Conservation (phyloP, 176 grass and related monocot species). For the Triticum turgidum region DNA sequence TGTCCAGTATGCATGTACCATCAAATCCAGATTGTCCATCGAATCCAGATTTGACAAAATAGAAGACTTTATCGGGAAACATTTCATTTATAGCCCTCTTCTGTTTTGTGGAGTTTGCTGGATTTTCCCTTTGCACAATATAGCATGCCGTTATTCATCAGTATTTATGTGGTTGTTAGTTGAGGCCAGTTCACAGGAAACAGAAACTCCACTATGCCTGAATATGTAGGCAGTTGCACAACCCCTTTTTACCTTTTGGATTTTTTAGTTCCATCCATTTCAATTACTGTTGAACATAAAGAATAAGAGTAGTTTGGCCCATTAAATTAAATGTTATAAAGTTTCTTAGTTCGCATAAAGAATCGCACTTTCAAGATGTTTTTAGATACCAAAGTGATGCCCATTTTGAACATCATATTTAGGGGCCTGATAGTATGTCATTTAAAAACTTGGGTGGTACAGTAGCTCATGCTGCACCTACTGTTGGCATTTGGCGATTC, state of each 20-base stretch:
- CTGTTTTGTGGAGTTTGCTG: not conserved
- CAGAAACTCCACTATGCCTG: not conserved
- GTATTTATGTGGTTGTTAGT: not conserved
- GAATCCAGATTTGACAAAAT: not conserved
- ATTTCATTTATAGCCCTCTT: not conserved
- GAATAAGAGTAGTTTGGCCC: not conserved
- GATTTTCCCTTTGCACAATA: not conserved
- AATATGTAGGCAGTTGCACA: not conserved
- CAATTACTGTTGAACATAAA: not conserved
- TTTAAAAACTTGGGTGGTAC: not conserved
- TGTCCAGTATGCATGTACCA: not conserved
- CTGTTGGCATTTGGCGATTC: not conserved
- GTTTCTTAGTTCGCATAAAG: not conserved
- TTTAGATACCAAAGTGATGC: not conserved
- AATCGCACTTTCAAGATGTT: not conserved
- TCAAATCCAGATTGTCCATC: too few species aligned
- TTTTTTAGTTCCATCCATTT: not conserved
- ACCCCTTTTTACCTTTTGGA: not conserved
- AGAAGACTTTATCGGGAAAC: not conserved
- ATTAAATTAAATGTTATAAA: not conserved
- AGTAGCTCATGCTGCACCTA: not conserved
- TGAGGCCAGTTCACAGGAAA: not conserved
- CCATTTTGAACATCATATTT: not conserved
- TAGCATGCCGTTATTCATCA: not conserved
- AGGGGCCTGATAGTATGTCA: not conserved